Conservation (phyloP, 306 rosid species). For the Castanea mollissima region DNA sequence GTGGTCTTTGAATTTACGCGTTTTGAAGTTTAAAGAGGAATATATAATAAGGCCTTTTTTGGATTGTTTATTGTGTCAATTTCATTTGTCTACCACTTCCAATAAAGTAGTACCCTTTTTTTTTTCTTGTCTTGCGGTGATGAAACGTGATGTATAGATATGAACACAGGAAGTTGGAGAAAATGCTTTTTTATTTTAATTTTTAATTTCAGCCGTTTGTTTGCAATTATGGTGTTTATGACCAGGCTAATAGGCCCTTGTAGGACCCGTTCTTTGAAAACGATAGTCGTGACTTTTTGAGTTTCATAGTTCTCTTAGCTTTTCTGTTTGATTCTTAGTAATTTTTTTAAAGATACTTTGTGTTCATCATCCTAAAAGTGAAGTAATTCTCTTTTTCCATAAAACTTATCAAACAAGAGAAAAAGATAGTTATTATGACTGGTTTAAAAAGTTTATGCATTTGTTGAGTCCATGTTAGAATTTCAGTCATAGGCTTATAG, state of each 20-base stretch:
- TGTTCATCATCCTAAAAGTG: too few relatives aligned
- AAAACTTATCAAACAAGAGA: too few relatives aligned
- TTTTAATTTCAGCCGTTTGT: not conserved
- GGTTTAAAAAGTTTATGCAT: not conserved
- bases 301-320: too few relatives aligned
- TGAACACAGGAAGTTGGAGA: not conserved
- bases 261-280: not conserved
- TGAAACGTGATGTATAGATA: not conserved
- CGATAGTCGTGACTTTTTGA: not conserved
- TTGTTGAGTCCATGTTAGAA: not conserved
- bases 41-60: not conserved
- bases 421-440: not conserved
- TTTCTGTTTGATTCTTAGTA: too few relatives aligned
- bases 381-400: too few relatives aligned
- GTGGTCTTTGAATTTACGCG: not conserved
- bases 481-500: not conserved
- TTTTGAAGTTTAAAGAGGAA: not conserved
- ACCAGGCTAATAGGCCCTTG: not conserved
- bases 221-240: not conserved
- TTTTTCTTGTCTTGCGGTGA: not conserved
- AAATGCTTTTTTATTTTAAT: not conserved
- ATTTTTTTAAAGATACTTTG: too few relatives aligned
- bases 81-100: not conserved
- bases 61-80: not conserved
- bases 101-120: not conserved